Conservation (phyloP, 805 yeast genomes). For the Lachancea sp. region DNA sequence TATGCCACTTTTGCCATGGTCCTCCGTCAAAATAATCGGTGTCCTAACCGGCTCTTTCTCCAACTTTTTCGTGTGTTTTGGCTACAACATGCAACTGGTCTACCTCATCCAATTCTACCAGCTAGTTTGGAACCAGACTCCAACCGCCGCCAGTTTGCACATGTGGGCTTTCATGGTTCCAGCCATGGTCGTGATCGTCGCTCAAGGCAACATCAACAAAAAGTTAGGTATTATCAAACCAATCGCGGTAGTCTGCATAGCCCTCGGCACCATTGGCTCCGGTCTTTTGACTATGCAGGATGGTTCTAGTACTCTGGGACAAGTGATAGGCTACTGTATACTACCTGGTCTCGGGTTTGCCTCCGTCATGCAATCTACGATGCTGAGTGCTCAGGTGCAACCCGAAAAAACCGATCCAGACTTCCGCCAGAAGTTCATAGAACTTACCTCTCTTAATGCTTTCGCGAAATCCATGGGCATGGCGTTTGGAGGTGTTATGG, state of each 20-base stretch:
- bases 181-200: constrained; percentile 17
- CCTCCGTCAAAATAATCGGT: constrained; percentile 5
- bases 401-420: constrained; percentile 18
- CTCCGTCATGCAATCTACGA: constrained; percentile 30
- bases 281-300: constrained; percentile 32
- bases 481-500: constrained; percentile 24
- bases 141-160: constrained; percentile 25
- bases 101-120: constrained; percentile 26
- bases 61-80: constrained; percentile 16
- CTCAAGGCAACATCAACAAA: constrained; percentile 30
- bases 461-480: constrained; percentile 22
- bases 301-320: constrained; percentile 24
- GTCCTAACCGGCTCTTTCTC: constrained; percentile 17
- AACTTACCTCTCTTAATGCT: constrained; percentile 22
- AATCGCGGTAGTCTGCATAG: constrained; percentile 28
- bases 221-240: constrained; percentile 35
- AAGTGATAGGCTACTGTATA: constrained; percentile 35
- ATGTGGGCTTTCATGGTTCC: constrained; percentile 20
- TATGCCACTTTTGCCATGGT: constrained; percentile 6
- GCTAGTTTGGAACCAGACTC: constrained; percentile 17
- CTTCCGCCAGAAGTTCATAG: constrained; percentile 19
- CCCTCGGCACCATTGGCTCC: constrained; percentile 32
- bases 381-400: constrained; percentile 30
- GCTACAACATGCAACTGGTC: constrained; percentile 19
- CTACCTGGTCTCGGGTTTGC: constrained; percentile 37